Evolutionary conservation across 1,284 basidiomycete genomes (phyloP), one percentile per base, ranked within the genome.

Genomic region (Phaffia rhodozyma): DNA sequence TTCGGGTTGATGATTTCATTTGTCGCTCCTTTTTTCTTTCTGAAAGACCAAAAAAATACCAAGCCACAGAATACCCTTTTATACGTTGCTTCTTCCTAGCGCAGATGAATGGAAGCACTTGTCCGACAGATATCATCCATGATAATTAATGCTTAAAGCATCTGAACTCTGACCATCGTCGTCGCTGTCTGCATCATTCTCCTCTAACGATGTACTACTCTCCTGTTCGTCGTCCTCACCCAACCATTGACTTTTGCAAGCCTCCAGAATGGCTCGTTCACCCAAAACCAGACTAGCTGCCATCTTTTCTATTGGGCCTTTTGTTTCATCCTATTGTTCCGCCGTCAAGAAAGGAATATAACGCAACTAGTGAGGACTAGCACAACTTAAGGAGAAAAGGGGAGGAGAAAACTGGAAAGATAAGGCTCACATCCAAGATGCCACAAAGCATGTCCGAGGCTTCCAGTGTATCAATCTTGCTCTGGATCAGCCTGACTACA

Each of bases 231-330:
- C 60, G 7, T 61, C 52, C 23, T 61, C 51, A 0, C 53, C 60
- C 7, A 32, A 25, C 75, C 74, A 75, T 50, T 68, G 68, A 51
- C 67, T 65, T 11, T 70, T n/a, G 3, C 72, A 70, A 6, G 70
- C 69, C 27, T 66, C 58, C 13, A 77, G 54, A 32, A 75, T 68
- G 16, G 69, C 68, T 25, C 72, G 63, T 66, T 77, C 75, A 58
- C 74, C 71, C 51, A 74, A 70, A 9, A 70, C 64, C 11, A 76
- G 47, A 0, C 70, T 74, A 61, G 76, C 66, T 0, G 73, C 75
- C 71, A 75, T 72, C 62, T 70, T 69, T 13, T 70, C 63, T 3
- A 55, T 50, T 1, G 63, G 64, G 3, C 68, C 62, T 1, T n/a
- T 5, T 1, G 61, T 54, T 1, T 72, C 67, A 13, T 61, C 62